phyloP scores from a whole-genome alignment of 495 filamentous ascomycete genomes.

The Podospora appendiculata region DNA sequence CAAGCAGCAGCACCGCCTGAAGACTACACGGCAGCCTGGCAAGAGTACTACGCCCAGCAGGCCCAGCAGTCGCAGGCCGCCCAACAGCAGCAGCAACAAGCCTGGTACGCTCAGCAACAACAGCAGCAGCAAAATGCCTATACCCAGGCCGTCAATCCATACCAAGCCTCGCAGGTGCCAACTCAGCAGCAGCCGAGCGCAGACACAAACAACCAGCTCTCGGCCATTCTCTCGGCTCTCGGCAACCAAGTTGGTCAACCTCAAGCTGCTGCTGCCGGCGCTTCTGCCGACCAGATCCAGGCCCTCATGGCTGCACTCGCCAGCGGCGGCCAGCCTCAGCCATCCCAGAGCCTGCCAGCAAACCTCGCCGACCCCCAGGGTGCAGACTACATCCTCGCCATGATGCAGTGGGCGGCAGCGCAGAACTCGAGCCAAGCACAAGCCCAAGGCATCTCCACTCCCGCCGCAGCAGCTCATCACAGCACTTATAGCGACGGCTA shows the following conservation, averaged over 20 bases:
- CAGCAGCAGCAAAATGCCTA: constrained; percentile 13
- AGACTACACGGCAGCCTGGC: constrained; percentile 21
- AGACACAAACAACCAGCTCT: constrained; percentile 9
- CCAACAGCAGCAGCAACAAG: constrained; percentile 17
- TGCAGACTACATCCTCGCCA: constrained; percentile 12
- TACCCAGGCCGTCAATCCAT: constrained; percentile 15
- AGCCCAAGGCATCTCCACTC: not conserved
- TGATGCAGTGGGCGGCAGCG: constrained; percentile 13
- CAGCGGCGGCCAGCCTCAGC: constrained; percentile 5
- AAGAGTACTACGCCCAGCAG: constrained; percentile 23
- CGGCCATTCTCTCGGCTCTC: constrained; percentile 16
- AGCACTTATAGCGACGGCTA: not conserved
- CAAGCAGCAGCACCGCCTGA: constrained; percentile 8
- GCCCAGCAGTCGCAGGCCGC: constrained; percentile 7
- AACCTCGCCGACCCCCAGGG: constrained; percentile 8
- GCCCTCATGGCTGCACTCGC: constrained; percentile 13
- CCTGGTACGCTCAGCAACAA: constrained; percentile 19
- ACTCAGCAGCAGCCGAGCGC: constrained; percentile 8
- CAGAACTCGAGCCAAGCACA: constrained; percentile 1
- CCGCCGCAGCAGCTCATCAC: not conserved
- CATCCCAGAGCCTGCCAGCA: not conserved
- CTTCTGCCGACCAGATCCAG: constrained; percentile 9
- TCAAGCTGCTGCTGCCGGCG: constrained; percentile 2
- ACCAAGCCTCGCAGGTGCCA: constrained; percentile 4
- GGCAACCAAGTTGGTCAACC: constrained; percentile 10